phyloP scores from a whole-genome alignment of 2,329 filamentous ascomycete species.

The Sporothrix schenckii region DNA sequence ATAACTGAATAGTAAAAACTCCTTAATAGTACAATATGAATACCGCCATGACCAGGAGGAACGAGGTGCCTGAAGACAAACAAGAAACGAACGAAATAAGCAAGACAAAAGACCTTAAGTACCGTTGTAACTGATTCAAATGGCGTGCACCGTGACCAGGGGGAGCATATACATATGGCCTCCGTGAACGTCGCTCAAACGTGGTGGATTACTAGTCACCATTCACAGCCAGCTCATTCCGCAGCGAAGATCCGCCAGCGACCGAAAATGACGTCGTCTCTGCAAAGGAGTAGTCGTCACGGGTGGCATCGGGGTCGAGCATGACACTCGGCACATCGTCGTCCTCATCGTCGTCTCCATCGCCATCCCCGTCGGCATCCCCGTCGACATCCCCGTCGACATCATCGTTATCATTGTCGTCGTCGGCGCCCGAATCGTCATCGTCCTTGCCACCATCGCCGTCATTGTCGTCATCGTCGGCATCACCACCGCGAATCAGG shows the following conservation, averaged over 20 bases:
- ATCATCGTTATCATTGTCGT: conserved; percentile 13
- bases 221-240: conserved; percentile 32
- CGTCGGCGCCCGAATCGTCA: conserved; percentile 23
- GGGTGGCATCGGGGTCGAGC: conserved; percentile 33
- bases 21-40: conserved; percentile 22
- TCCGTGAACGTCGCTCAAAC: neutral
- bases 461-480: conserved; percentile 23
- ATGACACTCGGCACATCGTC: conserved; percentile 28
- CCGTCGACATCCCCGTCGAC: conserved; percentile 31
- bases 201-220: conserved; percentile 12
- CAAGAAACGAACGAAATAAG: neutral
- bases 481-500: conserved; percentile 13
- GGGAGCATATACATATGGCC: neutral
- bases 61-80: neutral
- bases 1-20: neutral
- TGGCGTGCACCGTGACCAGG: neutral
- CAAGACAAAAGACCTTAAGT: neutral
- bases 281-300: conserved; percentile 35
- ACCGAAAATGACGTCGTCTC: conserved; percentile 33
- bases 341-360: conserved; percentile 33
- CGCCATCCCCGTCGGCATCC: conserved; percentile 21
- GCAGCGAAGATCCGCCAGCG: conserved; percentile 33
- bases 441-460: conserved; percentile 37
- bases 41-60: neutral
- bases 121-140: neutral